Conservation (phyloP, 257 asterid species). For the Cinchona pubescens region DNA sequence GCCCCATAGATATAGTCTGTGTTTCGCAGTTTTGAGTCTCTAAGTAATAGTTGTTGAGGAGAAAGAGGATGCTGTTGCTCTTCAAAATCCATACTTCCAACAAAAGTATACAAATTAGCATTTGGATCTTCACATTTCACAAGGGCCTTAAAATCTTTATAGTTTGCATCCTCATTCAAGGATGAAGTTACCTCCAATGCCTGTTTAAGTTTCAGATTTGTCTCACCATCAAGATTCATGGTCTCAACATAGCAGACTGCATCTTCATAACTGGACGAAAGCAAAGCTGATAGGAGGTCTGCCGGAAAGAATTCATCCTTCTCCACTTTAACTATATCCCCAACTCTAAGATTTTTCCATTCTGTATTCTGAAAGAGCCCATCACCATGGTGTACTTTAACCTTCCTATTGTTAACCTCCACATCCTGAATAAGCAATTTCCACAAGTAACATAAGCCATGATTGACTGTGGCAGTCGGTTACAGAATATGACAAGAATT, state of each 20-base stretch:
- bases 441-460: not conserved
- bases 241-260: slow-evolving; percentile 91
- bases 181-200: slow-evolving; percentile 62
- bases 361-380: slow-evolving; percentile 56
- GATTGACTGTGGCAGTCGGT: not conserved
- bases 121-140: slow-evolving; percentile 92
- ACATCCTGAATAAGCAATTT: slow-evolving; percentile 49
- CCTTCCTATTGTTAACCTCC: slow-evolving; percentile 75
- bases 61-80: slow-evolving; percentile 65
- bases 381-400: slow-evolving; percentile 59
- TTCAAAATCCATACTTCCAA: slow-evolving; percentile 72
- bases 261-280: slow-evolving; percentile 82
- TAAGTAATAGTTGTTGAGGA: slow-evolving; percentile 74
- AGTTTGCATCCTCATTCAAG: slow-evolving; percentile 43
- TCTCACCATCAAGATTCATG: slow-evolving; percentile 94
- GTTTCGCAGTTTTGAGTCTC: slow-evolving; percentile 82
- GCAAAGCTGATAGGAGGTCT: slow-evolving; percentile 73
- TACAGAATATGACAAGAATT: not conserved
- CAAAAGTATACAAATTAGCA: slow-evolving; percentile 69
- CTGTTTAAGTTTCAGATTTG: slow-evolving; percentile 84
- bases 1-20: slow-evolving; percentile 77
- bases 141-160: slow-evolving; percentile 52
- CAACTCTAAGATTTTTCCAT: slow-evolving; percentile 81
- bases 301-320: slow-evolving; percentile 92
- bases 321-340: slow-evolving; percentile 77